Percentiles rank a stretch among this genome's conserved stretches.
phyloP scores from a whole-genome alignment of 225 moss, liverwort and hornwort genomes.

The Lunularia cruciata region DNA sequence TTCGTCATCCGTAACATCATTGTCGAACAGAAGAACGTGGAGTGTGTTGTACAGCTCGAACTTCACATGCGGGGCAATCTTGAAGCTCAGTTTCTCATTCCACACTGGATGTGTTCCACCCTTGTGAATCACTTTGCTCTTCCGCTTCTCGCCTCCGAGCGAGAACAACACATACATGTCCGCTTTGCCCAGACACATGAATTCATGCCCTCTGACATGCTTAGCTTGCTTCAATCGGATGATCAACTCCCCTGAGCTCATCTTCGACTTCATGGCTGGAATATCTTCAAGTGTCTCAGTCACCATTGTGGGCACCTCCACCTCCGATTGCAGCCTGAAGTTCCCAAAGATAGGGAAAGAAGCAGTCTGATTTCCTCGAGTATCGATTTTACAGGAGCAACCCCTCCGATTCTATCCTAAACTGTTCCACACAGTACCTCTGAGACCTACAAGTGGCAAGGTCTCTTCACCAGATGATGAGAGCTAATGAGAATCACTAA shows the following conservation, averaged over 20 bases:
- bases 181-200: constrained; percentile 9
- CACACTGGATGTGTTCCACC: neutral
- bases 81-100: constrained; percentile 24
- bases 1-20: neutral
- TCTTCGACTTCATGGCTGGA: neutral
- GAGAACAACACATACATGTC: constrained; percentile 15
- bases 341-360: too few species aligned
- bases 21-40: neutral
- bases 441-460: too few species aligned
- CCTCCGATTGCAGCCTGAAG: too few species aligned
- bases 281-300: neutral
- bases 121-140: constrained; percentile 9
- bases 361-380: too few species aligned
- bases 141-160: constrained; percentile 13
- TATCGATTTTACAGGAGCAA: too few species aligned
- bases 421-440: too few species aligned
- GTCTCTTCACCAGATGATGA: too few species aligned
- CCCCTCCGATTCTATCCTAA: too few species aligned
- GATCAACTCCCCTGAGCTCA: constrained; percentile 13
- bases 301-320: too few species aligned
- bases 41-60: constrained; percentile 12
- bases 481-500: too few species aligned
- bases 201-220: neutral
- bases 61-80: constrained; percentile 13
- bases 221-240: constrained; percentile 11